Conservation (phyloP, 1,284 basidiomycete genomes). For the Malassezia restricta region DNA sequence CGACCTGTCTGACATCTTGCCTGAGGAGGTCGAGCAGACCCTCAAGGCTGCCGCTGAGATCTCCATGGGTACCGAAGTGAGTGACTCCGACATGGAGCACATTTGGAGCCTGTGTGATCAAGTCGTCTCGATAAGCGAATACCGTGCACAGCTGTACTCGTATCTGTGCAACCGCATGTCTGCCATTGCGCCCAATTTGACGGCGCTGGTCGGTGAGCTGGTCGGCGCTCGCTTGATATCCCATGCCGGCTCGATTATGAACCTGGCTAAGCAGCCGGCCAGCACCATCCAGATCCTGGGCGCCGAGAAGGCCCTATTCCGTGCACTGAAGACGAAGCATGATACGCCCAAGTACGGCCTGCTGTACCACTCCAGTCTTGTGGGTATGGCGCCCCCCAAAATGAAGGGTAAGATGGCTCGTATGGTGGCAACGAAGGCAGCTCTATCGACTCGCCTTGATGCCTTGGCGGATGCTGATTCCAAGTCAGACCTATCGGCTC, state of each 20-base stretch:
- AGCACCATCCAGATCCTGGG: slow-evolving; percentile 96
- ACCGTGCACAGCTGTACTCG: slow-evolving; percentile 81
- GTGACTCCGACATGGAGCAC: slow-evolving; percentile 83
- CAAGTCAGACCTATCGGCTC: slow-evolving; percentile 68
- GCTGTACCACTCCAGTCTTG: slow-evolving; percentile 77
- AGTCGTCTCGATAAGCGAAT: slow-evolving; percentile 86
- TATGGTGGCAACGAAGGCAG: slow-evolving; percentile 88
- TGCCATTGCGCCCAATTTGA: slow-evolving; percentile 91
- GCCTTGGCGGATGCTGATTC: slow-evolving; percentile 83
- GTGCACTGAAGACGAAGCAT: slow-evolving; percentile 95
- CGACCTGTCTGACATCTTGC: slow-evolving; percentile 75
- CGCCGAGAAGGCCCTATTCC: slow-evolving; percentile 95
- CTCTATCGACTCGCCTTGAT: slow-evolving; percentile 89
- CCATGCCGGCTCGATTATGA: slow-evolving; percentile 88
- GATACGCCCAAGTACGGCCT: slow-evolving; percentile 97
- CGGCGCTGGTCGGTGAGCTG: slow-evolving; percentile 86
- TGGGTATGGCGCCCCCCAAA: slow-evolving; percentile 94
- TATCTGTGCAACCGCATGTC: slow-evolving; percentile 95
- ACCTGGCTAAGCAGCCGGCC: slow-evolving; percentile 87
- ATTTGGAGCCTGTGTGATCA: slow-evolving; percentile 92
- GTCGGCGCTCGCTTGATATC: slow-evolving; percentile 91
- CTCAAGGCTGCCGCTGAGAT: slow-evolving; percentile 83
- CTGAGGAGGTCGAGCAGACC: slow-evolving; percentile 69
- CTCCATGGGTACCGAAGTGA: slow-evolving; percentile 97
- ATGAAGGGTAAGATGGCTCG: slow-evolving; percentile 99